Base-by-base conservation (phyloP, 2,329 filamentous ascomycete genomes). In the Chaetomiaceae sp. region DNA sequence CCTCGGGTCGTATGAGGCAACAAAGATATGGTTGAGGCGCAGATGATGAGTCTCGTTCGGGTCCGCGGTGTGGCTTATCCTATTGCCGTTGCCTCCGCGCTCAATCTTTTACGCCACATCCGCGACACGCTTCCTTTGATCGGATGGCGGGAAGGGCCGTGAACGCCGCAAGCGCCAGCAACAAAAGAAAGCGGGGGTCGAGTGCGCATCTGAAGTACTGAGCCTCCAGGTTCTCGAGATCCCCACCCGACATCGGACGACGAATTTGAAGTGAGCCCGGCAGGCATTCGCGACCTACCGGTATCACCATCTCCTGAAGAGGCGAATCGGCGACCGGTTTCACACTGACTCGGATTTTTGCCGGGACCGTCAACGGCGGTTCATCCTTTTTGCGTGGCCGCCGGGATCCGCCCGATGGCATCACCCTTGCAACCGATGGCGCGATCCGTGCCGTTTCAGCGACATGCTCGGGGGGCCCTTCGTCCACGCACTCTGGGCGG, bases 1-100 rank as follows among this genome's bases (percentile, higher is more conserved):
- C 74, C 72, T 96, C 38, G 89, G 89, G 22, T 86, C 88, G 39
- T 96, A 96, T 70, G 91, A 96, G 69, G 85, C 84, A 59, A 86
- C 88, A 9, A 84, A 89, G 65, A 73, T 81, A 36, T 89, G 82
- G 75, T 68, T 86, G 58, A 74, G 71, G 46, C 64, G 68, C 43
- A 66, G n/a, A n/a, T n/a, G n/a, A n/a, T n/a, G n/a, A 70, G 49
- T 33, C 34, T 22, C 27, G 25, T 27, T 31, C 15, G 15, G 12
- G n/a, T n/a, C n/a, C n/a, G n/a, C n/a, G n/a, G n/a, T n/a, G n/a
- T n/a, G n/a, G n/a, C n/a, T n/a, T n/a, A n/a, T n/a, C n/a, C n/a
- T n/a, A n/a, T n/a, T n/a, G n/a, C n/a, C n/a, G n/a, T n/a, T n/a
- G n/a, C n/a, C n/a, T n/a, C n/a, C n/a, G n/a, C n/a, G n/a, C n/a